Base-by-base conservation (phyloP, 306 rosid genomes). In the Prunus armeniaca region DNA sequence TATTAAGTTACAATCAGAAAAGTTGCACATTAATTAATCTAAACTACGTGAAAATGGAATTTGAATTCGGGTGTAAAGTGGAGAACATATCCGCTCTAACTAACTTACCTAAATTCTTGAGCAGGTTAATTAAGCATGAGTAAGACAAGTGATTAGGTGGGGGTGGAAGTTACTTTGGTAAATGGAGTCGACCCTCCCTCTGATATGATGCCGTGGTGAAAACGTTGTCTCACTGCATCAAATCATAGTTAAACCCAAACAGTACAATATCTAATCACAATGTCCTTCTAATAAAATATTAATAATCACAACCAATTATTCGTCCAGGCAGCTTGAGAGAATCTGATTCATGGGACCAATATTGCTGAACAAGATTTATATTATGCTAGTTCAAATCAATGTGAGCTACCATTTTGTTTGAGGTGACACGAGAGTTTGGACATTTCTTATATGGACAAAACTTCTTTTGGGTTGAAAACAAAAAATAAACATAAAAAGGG, bases 391-490 rank as follows among this genome's bases (percentile, higher is more conserved):
- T 69, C 24, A 70, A 51, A 51, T 70, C n/a, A 51, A 12, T 12
- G 62, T 28, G 62, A 28, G 20, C 46, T 22, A 24, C 13, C 65
- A 34, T n/a, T 34, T 71, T 55, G 65, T 55, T 71, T 34, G 65
- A 14, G 34, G 52, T 34, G 75, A 17, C 65, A 20, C 75, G 65
- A 71, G 52, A 54, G 32, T 71, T 71, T 71, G 50, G 75, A 19
- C 75, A 52, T 11, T 71, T 71, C 49, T 65, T 65, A 43, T 5
- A 5, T 32, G 38, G 38, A 46, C 22, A 71, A 54, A 54, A 65
- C 67, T 15, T 38, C 43, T 22, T 24, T 24, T 58, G 9, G 52
- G 71, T 45, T 13, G 51, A 47, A 47, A 47, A 47, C 3, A 12
- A 38, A 38, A 6, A 38, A 38, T 9, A 38, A 1, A 38, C 43